These are phyloP conservation scores for Leccinellum albellum DNA, from an alignment of 768 basidiomycete species.

Conservation along the genomic window DNA sequence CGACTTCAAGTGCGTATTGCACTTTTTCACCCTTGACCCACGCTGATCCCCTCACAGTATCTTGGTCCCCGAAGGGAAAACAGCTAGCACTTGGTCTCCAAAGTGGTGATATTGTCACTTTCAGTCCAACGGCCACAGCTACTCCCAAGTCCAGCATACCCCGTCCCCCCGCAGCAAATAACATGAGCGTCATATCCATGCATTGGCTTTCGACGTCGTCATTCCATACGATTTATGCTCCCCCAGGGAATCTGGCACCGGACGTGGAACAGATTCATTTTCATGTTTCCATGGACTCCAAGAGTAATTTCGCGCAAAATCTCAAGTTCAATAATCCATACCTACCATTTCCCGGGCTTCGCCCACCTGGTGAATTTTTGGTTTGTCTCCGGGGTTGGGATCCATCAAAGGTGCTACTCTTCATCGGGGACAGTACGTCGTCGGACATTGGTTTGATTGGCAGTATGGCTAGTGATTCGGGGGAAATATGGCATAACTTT, in stretches of 20 bases:
- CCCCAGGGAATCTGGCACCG: slow-evolving; percentile 36
- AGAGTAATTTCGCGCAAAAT: slow-evolving; percentile 36
- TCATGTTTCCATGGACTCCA: slow-evolving; percentile 40
- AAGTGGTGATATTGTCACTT: slow-evolving; percentile 68
- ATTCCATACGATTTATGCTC: slow-evolving; percentile 62
- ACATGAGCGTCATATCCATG: slow-evolving; percentile 46
- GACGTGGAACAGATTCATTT: slow-evolving; percentile 43
- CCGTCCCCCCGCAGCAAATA: slow-evolving; percentile 49
- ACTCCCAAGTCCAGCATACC: slow-evolving; percentile 55
- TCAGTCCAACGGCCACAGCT: slow-evolving; percentile 51
- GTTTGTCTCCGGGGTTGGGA: slow-evolving; percentile 43
- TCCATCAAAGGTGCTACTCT: slow-evolving; percentile 38
- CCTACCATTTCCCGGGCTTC: slow-evolving; percentile 42
- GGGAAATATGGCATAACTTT: slow-evolving; percentile 43
- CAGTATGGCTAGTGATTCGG: slow-evolving; percentile 22
- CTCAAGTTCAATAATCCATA: slow-evolving; percentile 38
- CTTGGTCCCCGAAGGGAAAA: slow-evolving; percentile 87
- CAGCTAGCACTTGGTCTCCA: slow-evolving; percentile 74
- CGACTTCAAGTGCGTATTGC: slow-evolving; percentile 53
- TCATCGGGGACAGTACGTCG: slow-evolving; percentile 49
- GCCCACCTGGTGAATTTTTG: slow-evolving; percentile 43
- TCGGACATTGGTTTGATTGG: slow-evolving; percentile 49
- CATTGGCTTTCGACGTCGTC: slow-evolving; percentile 69
- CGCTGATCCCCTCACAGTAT: slow-evolving; percentile 42
- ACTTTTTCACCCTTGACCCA: neutral